Base-by-base conservation (phyloP, 2,329 filamentous ascomycete species). In the Cladophialophora exuberans region DNA sequence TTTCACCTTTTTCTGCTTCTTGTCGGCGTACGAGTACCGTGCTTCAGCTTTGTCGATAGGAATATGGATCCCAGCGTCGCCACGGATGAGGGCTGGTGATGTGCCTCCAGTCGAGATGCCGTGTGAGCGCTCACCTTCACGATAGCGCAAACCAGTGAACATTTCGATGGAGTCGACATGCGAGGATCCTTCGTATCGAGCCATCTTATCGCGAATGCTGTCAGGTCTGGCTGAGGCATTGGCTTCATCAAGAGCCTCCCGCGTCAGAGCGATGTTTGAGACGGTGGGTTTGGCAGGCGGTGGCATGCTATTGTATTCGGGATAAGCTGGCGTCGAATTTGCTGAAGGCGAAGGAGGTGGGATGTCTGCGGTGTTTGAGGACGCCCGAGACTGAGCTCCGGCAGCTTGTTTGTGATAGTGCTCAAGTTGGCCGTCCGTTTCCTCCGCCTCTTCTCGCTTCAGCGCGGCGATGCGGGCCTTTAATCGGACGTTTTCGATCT, bases 401-500 rank as follows among this genome's bases (percentile, higher is more conserved):
- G 55, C 55, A 41, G 56, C 57, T 55, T 62, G 57, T 46, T 62
- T 64, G 47, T 64, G 63, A 43, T 70, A 68, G 9, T 65, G 68
- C 30, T 70, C 70, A 15, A 68, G 81, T 47, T 84, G 81, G 54
- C 85, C 82, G 56, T 88, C 87, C 13, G 81, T 79, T 57, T 95
- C 92, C 51, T 92, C 89, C 53, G 87, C 84, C 70, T 97, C 93
- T 71, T 97, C 93, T 58, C 83, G 82, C 63, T 89, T 89, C 51
- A 97, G 77, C 72, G 95, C 90, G 15, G 87, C 85, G 59, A 97
- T 96, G 38, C 90, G 85, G 64, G 90, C 88, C 66, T 84, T 85
- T 44, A 97, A 73, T 3, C 92, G 84, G 74, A 96, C 91, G 66
- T 97, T 96, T 71, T 97, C 93, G 51, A 96, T 93, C 73, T 97